These are phyloP conservation scores for Trichomonascaceae sp. DNA, from an alignment of 1,139 yeast genomes.

Conservation along the genomic window DNA sequence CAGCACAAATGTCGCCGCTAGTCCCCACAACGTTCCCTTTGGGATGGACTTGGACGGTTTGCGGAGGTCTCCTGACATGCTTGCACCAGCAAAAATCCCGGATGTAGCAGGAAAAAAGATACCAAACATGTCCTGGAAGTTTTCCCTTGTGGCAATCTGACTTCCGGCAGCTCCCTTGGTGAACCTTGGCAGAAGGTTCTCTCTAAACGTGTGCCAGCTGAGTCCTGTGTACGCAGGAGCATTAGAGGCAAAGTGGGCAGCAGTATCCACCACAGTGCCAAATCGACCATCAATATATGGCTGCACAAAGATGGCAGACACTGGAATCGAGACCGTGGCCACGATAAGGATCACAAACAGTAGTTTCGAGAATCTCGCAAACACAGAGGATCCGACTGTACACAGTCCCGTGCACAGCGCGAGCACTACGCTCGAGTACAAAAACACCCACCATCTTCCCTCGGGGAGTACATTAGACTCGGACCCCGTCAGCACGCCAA, in stretches of 20 bases:
- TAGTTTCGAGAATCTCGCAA: conserved; percentile 71
- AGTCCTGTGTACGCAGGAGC: conserved; percentile 54
- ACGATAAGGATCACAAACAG: conserved; percentile 54
- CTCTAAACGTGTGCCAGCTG: conserved; percentile 47
- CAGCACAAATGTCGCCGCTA: conserved; percentile 57
- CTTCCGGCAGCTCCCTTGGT: conserved; percentile 92
- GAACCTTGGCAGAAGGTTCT: conserved; percentile 63
- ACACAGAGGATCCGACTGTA: conserved; percentile 55
- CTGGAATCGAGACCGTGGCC: conserved; percentile 72
- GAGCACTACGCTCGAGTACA: conserved; percentile 54
- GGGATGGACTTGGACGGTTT: conserved; percentile 86
- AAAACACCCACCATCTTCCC: conserved; percentile 42
- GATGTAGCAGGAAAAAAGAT: conserved; percentile 97
- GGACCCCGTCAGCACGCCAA: conserved; percentile 46
- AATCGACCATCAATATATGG: conserved; percentile 45
- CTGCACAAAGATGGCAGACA: conserved; percentile 51
- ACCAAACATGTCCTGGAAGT: conserved; percentile 76
- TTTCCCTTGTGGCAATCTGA: conserved; percentile 49
- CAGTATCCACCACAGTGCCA: no score
- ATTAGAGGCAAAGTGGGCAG: conserved; percentile 1
- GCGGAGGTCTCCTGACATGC: conserved; percentile 91
- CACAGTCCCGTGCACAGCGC: conserved; percentile 67
- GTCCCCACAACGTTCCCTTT: conserved; percentile 74
- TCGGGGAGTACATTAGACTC: conserved; percentile 41
- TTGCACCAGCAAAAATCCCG: conserved; percentile 97